Evolutionary conservation across 169 alveolate species (phyloP).

Genomic region (Eimeria tenella): DNA sequence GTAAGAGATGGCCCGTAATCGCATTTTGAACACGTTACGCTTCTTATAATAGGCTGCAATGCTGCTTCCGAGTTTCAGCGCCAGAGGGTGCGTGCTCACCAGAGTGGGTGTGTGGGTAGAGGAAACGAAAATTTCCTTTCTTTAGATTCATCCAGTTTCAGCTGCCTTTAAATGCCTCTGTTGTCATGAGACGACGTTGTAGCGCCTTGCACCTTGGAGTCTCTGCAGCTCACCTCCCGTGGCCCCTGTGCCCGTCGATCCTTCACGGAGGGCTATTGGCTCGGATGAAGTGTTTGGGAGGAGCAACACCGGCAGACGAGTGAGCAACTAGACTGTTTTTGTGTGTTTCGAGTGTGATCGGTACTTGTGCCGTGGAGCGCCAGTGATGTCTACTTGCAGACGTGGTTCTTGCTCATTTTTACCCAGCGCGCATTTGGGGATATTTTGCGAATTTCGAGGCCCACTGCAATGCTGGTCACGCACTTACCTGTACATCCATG

Average conservation of each 20-base stretch:
- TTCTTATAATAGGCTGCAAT: neutral
- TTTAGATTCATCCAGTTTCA: neutral
- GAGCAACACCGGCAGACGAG: slow-evolving; percentile 51
- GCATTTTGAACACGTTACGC: no score
- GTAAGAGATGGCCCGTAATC: neutral
- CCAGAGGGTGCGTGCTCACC: no score
- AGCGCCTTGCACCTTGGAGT: neutral
- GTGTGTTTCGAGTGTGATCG: neutral
- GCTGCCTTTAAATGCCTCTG: neutral
- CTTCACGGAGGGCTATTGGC: slow-evolving; percentile 69
- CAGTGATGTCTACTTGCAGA: neutral
- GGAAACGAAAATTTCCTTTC: no score
- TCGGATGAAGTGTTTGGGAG: slow-evolving; percentile 75
- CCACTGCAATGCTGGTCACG: neutral
- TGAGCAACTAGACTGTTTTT: neutral
- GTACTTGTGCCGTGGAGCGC: no score
- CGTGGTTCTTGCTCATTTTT: neutral
- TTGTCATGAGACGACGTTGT: neutral
- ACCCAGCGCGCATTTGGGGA: neutral
- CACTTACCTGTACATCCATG: neutral
- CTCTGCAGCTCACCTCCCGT: slow-evolving; percentile 55
- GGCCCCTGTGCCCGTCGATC: slow-evolving; percentile 75
- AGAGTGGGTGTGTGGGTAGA: no score
- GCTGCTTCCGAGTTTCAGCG: neutral
- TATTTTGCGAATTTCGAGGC: neutral